A percentile compares a stretch with the other conserved stretches of the same genome.
Evolutionary conservation across 2,329 filamentous ascomycete species (phyloP).

Genomic region (Colletotrichum sp.): DNA sequence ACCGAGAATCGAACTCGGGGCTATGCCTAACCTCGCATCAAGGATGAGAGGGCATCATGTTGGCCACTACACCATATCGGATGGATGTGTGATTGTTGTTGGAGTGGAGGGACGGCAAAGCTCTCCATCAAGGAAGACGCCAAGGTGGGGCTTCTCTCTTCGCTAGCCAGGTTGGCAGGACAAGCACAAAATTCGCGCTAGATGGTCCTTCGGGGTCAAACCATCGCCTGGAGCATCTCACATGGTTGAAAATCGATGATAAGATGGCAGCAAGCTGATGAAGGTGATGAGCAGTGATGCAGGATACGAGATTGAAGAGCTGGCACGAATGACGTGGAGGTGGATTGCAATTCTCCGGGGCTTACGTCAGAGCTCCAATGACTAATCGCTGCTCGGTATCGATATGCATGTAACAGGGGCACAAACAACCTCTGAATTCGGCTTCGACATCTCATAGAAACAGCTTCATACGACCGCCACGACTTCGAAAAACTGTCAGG

Average conservation of each 20-base stretch:
- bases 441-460: not conserved
- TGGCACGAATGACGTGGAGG: not conserved
- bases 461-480: not conserved
- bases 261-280: no score
- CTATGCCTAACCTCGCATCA: conserved; percentile 1
- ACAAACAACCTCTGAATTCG: not conserved
- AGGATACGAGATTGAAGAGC: not conserved
- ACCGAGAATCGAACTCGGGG: conserved; percentile 9
- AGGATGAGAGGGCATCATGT: conserved; percentile 3
- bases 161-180: not conserved
- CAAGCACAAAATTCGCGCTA: not conserved
- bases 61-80: conserved; percentile 10
- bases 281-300: not conserved
- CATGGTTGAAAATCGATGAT: not conserved
- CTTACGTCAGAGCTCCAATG: not conserved
- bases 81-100: not conserved
- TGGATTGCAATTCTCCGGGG: not conserved
- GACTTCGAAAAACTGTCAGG: not conserved
- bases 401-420: not conserved
- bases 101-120: not conserved
- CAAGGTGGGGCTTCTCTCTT: not conserved
- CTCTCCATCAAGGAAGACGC: not conserved
- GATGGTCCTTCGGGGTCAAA: rapidly evolving
- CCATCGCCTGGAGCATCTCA: rapidly evolving
- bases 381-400: not conserved